Evolutionary conservation across 1,284 basidiomycete genomes (phyloP).

Genomic region (Ceraceosorus bombacis): DNA sequence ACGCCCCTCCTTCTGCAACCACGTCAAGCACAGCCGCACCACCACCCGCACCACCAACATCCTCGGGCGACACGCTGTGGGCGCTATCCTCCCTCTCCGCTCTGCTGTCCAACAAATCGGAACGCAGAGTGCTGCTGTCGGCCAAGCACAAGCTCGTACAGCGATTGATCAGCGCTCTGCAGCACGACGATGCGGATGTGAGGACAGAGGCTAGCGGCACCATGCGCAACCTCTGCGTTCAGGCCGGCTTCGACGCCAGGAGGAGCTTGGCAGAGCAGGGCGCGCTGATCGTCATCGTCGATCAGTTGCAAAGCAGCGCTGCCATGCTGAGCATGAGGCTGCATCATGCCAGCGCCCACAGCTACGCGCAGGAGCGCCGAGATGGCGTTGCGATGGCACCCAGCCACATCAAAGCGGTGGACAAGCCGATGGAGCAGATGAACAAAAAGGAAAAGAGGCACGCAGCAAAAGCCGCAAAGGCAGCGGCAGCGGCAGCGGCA

Average conservation of each 20-base stretch:
- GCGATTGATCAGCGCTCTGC: constrained; percentile 33
- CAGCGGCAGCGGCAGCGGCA: constrained; percentile 1
- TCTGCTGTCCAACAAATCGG: constrained; percentile 25
- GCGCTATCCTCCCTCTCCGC: constrained; percentile 38
- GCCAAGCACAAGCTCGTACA: constrained; percentile 30
- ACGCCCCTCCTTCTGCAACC: too few relatives aligned
- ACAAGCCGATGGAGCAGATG: constrained; percentile 43
- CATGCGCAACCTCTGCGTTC: constrained; percentile 45
- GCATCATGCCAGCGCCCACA: neutral
- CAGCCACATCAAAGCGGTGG: neutral
- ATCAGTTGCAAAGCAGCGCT: constrained; percentile 1
- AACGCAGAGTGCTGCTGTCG: constrained; percentile 18
- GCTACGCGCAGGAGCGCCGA: neutral
- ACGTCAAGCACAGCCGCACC: too few relatives aligned
- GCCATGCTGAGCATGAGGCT: constrained; percentile 8
- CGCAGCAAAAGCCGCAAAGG: constrained; percentile 23
- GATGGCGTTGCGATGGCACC: neutral
- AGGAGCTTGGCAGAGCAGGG: constrained; percentile 34
- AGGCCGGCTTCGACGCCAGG: constrained; percentile 28
- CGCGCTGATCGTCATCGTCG: constrained; percentile 23
- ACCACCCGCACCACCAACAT: too few relatives aligned
- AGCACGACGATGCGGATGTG: constrained; percentile 31
- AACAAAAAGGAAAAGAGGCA: constrained; percentile 46
- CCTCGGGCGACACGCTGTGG: constrained; percentile 37
- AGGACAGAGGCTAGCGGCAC: constrained; percentile 42